phyloP scores from a whole-genome alignment of 2,329 filamentous ascomycete species.

The Sarocladium oryzae region DNA sequence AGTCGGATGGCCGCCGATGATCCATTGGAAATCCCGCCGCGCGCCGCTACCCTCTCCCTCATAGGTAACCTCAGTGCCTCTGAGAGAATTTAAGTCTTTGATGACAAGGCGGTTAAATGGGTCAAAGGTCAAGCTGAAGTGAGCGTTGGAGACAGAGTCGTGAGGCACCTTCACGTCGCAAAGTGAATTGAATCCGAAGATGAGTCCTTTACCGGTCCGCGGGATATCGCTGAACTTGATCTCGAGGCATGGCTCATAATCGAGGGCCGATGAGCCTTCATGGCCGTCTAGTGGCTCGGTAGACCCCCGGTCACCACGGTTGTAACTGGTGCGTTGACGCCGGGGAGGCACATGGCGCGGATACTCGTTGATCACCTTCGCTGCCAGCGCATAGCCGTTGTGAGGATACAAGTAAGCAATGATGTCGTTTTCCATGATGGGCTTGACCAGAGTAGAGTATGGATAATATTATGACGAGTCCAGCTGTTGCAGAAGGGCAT shows the following conservation, averaged over 20 bases:
- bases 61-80: slow-evolving; percentile 20
- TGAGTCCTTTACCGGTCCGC: slow-evolving; percentile 11
- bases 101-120: slow-evolving; percentile 13
- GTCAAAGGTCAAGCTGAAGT: slow-evolving; percentile 18
- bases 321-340: neutral
- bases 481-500: no score
- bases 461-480: no score
- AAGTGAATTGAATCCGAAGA: slow-evolving; percentile 13
- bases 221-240: slow-evolving; percentile 15
- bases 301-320: neutral
- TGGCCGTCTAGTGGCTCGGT: slow-evolving; percentile 11
- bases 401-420: no score
- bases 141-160: slow-evolving; percentile 11
- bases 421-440: no score
- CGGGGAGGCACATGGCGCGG: no score
- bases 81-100: slow-evolving; percentile 16
- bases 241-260: slow-evolving; percentile 10
- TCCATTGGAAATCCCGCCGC: slow-evolving; percentile 18
- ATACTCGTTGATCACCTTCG: neutral
- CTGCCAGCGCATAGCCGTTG: neutral
- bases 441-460: no score
- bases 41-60: slow-evolving; percentile 12
- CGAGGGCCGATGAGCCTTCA: neutral
- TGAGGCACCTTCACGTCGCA: slow-evolving; percentile 12
- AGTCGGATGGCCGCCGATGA: slow-evolving; percentile 15